Evolutionary conservation across 164 flowering plant species (phyloP).

Genomic region (Paratinospora sagittata): DNA sequence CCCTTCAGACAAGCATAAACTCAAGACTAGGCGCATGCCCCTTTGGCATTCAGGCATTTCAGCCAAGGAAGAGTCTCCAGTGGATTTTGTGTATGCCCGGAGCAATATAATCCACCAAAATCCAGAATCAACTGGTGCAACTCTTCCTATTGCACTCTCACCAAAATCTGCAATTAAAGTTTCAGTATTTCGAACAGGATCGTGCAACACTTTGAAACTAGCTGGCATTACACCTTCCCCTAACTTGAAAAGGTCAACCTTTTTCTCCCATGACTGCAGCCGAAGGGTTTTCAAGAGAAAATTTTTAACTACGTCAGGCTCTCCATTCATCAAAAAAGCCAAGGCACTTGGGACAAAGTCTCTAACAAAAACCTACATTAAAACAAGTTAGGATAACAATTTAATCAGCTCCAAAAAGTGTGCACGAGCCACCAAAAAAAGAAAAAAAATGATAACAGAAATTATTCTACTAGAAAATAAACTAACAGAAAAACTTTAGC

Average conservation of each 20-base stretch:
- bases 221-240: constrained; percentile 56
- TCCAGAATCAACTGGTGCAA: constrained; percentile 59
- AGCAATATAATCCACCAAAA: constrained; percentile 64
- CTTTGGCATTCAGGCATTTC: constrained; percentile 48
- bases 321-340: constrained; percentile 56
- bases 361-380: constrained; percentile 38
- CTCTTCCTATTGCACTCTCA: constrained; percentile 47
- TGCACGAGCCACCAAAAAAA: background rate
- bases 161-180: constrained; percentile 46
- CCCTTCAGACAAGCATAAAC: constrained; percentile 50
- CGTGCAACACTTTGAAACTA: constrained; percentile 43
- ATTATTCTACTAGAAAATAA: background rate
- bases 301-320: constrained; percentile 43
- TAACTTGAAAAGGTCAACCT: constrained; percentile 37
- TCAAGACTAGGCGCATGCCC: constrained; percentile 52
- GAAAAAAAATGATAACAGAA: background rate
- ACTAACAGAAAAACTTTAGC: background rate
- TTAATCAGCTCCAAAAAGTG: background rate
- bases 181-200: constrained; percentile 31
- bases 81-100: constrained; percentile 48
- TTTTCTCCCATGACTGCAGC: constrained; percentile 54
- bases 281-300: constrained; percentile 47
- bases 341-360: constrained; percentile 56
- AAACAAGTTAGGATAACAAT: background rate
- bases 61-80: constrained; percentile 46